Evolutionary conservation across 345 rosid species (phyloP).

Genomic region (Acer campestre): DNA sequence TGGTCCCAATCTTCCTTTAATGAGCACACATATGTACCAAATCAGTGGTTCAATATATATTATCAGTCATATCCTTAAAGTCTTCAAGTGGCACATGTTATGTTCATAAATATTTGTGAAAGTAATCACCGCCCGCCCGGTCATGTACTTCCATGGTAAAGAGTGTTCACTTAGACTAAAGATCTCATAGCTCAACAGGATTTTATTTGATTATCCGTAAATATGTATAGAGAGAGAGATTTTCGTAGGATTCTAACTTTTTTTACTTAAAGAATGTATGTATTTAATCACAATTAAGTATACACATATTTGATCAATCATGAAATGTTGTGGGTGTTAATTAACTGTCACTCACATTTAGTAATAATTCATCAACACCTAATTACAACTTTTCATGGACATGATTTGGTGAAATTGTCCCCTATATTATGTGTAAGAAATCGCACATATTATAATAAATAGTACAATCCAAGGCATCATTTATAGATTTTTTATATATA

Average conservation of each 20-base stretch:
- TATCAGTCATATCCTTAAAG: slow-evolving; percentile 12
- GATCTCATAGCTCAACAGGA: background rate
- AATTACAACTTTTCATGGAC: slow-evolving; percentile 10
- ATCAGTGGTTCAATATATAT: background rate
- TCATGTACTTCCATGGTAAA: no score
- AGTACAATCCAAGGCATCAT: slow-evolving; percentile 7
- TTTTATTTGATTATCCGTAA: no score
- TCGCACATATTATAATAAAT: background rate
- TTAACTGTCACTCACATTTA: slow-evolving; percentile 20
- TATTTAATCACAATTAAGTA: no score
- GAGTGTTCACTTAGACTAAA: no score
- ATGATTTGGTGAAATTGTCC: background rate
- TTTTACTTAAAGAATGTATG: background rate
- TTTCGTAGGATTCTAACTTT: background rate
- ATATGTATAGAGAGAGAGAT: no score
- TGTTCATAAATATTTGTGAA: slow-evolving; percentile 16
- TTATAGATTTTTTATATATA: background rate
- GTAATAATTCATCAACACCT: slow-evolving; percentile 7
- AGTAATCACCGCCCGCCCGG: background rate
- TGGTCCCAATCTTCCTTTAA: slow-evolving; percentile 31
- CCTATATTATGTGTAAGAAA: background rate
- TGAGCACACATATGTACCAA: background rate
- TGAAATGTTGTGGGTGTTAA: background rate
- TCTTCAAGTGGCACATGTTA: slow-evolving; percentile 30
- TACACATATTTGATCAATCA: background rate